phyloP scores from a whole-genome alignment of 2,329 filamentous ascomycete species.

The Trichoderma sp. region DNA sequence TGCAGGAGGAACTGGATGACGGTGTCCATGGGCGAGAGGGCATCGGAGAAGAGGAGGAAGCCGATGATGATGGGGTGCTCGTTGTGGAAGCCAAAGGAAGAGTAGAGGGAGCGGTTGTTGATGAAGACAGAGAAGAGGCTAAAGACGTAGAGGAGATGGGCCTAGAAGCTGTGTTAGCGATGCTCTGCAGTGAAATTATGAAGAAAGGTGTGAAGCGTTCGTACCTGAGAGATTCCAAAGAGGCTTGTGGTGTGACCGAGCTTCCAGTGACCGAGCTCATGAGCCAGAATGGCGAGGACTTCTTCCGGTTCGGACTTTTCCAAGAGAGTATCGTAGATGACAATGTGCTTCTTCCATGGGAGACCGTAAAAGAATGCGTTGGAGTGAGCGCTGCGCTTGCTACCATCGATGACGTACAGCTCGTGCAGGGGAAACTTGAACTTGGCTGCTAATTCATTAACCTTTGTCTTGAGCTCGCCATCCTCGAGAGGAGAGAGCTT shows the following conservation, averaged over 20 bases:
- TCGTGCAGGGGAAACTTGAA: conserved; percentile 91
- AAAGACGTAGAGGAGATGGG: conserved; percentile 96
- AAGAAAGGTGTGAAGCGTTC: not conserved
- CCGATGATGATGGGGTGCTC: conserved; percentile 92
- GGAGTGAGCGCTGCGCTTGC: conserved; percentile 81
- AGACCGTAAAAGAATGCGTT: conserved; percentile 96
- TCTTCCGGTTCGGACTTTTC: conserved; percentile 92
- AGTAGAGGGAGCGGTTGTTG: conserved; percentile 88
- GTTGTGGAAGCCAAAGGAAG: conserved; percentile 81
- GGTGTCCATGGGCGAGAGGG: conserved; percentile 92
- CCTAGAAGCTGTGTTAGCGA: conserved; percentile 45
- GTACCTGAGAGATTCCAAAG: conserved; percentile 79
- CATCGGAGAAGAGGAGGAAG: conserved; percentile 95
- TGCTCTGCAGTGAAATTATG: not conserved
- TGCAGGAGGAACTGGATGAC: conserved; percentile 95
- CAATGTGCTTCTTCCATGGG: conserved; percentile 99
- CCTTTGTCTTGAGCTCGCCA: conserved; percentile 80
- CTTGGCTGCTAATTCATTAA: conserved; percentile 77
- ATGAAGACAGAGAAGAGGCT: conserved; percentile 95
- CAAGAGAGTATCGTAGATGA: conserved; percentile 96
- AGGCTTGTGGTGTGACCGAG: conserved; percentile 91
- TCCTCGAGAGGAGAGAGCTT: conserved; percentile 90
- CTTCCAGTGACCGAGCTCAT: conserved; percentile 97
- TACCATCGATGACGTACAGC: conserved; percentile 90
- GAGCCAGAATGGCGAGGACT: conserved; percentile 89